Percentiles rank a stretch among this genome's conserved stretches.
Conservation (phyloP, 805 yeast species). For the Candida easanensis region DNA sequence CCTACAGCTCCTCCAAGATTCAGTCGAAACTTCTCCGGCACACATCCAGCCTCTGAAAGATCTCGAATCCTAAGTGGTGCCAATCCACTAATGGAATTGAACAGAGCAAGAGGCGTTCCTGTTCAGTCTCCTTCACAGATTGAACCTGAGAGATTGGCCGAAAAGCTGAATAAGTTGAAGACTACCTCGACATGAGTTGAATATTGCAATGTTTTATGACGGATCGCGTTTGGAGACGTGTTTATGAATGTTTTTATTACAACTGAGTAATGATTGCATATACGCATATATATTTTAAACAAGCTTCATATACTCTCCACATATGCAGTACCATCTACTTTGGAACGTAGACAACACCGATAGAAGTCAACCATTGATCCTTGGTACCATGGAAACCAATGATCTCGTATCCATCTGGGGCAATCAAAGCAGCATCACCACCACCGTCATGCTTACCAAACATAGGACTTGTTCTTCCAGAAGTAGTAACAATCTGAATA, state of each 20-base stretch:
- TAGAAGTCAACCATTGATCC: conserved; percentile 69
- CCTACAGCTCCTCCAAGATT: conserved; percentile 64
- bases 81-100: conserved; percentile 11
- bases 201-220: too few species aligned
- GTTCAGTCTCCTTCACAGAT: conserved; percentile 1
- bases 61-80: conserved; percentile 3
- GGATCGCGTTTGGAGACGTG: too few species aligned
- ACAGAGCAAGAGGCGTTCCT: conserved; percentile 22
- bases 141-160: conserved; percentile 30
- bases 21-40: conserved; percentile 4
- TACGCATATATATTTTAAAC: not conserved
- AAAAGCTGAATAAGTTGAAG: conserved; percentile 23
- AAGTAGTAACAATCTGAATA: conserved; percentile 63
- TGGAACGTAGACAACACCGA: conserved; percentile 63
- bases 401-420: conserved; percentile 61
- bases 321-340: too few species aligned
- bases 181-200: not conserved
- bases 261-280: too few species aligned
- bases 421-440: conserved; percentile 50
- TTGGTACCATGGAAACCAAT: conserved; percentile 72
- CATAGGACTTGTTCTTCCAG: conserved; percentile 51
- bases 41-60: conserved; percentile 3
- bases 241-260: too few species aligned
- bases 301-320: not conserved
- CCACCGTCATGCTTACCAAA: conserved; percentile 75